A percentile compares a stretch with the other conserved stretches of the same genome.
Evolutionary conservation across 495 filamentous ascomycete genomes (phyloP).

Genomic region (Hyaloscypha variabilis): DNA sequence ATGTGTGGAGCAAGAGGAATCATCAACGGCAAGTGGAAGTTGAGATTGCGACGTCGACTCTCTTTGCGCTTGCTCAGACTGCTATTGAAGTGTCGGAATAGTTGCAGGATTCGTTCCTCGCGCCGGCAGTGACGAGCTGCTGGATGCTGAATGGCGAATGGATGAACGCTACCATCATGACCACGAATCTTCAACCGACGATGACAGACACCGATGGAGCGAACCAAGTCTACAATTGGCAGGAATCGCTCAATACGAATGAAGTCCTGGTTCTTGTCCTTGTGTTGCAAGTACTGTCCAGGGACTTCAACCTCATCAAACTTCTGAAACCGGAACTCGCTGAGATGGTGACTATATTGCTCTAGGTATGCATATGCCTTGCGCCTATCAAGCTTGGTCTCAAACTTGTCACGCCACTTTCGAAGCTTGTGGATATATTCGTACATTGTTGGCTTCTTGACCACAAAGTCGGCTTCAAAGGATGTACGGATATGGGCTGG

Average conservation of each 20-base stretch:
- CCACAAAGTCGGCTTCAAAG: conserved; percentile 95
- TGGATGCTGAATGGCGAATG: conserved; percentile 95
- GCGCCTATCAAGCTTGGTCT: conserved; percentile 95
- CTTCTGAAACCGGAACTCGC: conserved; percentile 95
- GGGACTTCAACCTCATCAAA: conserved; percentile 99
- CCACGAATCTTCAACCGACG: conserved; percentile 93
- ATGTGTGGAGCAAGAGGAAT: conserved; percentile 91
- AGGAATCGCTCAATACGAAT: conserved; percentile 95
- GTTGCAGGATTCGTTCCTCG: conserved; percentile 91
- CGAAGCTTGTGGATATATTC: conserved; percentile 98
- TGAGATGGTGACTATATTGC: conserved; percentile 81
- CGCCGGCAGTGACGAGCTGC: conserved; percentile 87
- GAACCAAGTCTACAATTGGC: conserved; percentile 88
- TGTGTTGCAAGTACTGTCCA: conserved; percentile 93
- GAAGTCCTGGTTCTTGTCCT: conserved; percentile 98
- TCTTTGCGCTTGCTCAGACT: conserved; percentile 89
- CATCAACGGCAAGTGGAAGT: conserved; percentile 95
- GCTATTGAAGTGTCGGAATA: conserved; percentile 98
- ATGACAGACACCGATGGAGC: conserved; percentile 85
- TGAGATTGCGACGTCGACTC: conserved; percentile 87
- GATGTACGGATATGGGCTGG: conserved; percentile 89
- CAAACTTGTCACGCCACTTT: conserved; percentile 96
- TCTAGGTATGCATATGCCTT: conserved; percentile 70
- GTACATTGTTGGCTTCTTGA: conserved; percentile 90
- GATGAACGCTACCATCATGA: conserved; percentile 94